A percentile compares a stretch with the other conserved stretches of the same genome.
These are phyloP conservation scores for Colletotrichum viniferum DNA, from an alignment of 2,329 filamentous ascomycete species.

Conservation along the genomic window DNA sequence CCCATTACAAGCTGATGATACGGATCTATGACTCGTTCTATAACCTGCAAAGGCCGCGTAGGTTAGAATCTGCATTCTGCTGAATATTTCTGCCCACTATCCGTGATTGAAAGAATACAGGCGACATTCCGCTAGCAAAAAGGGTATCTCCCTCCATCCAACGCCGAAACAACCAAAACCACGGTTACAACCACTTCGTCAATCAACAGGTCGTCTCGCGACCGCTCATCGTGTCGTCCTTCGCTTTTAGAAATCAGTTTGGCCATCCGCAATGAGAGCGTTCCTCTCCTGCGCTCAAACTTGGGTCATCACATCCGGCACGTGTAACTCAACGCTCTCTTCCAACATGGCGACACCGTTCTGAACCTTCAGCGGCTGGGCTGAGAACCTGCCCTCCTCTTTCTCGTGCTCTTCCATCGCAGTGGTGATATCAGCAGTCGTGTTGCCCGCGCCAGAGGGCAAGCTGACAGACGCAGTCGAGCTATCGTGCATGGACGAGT, in stretches of 20 bases:
- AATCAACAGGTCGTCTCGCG: not conserved
- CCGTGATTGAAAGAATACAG: not conserved
- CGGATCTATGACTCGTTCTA: not conserved
- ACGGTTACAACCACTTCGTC: not conserved
- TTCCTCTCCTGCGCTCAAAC: conserved; percentile 10
- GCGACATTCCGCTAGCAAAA: not conserved
- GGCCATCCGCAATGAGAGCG: not conserved
- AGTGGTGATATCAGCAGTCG: not conserved
- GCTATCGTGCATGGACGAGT: conserved; percentile 1
- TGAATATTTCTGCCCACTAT: not conserved
- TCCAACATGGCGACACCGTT: conserved; percentile 61
- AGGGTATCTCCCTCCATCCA: conserved; percentile 4
- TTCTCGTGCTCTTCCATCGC: conserved; percentile 36
- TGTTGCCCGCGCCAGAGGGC: not conserved
- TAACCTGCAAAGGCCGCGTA: not conserved
- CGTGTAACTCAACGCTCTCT: conserved; percentile 54
- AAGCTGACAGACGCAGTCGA: not conserved
- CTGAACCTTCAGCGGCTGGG: conserved; percentile 49
- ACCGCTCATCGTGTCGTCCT: not conserved
- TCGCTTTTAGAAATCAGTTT: not conserved
- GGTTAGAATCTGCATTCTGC: not conserved
- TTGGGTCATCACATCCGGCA: conserved; percentile 47
- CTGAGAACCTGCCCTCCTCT: conserved; percentile 35
- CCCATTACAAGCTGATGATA: not conserved
- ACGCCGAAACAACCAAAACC: not conserved